A percentile compares a stretch with the other conserved stretches of the same genome.
These are phyloP conservation scores for Boletus holoroseus DNA, from an alignment of 1,284 basidiomycete species.

Conservation along the genomic window DNA sequence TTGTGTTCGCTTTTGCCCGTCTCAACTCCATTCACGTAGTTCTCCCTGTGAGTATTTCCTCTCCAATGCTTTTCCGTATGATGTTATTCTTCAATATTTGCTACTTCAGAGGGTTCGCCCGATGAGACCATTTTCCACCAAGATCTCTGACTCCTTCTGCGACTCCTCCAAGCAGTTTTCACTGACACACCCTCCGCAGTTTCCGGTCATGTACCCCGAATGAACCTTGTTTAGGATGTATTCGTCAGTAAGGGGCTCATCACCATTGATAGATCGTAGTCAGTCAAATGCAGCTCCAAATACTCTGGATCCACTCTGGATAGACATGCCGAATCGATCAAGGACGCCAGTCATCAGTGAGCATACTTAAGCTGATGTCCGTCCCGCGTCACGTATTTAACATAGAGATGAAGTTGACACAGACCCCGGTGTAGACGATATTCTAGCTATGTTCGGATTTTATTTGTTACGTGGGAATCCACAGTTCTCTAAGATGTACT, in stretches of 20 bases:
- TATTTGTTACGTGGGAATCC: neutral
- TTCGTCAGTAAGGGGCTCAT: neutral
- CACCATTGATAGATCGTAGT: neutral
- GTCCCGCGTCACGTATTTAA: constrained; percentile 1
- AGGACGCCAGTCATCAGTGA: constrained; percentile 55
- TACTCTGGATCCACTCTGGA: neutral
- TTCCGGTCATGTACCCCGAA: neutral
- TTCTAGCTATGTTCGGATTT: constrained; percentile 56
- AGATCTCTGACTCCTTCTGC: constrained; percentile 63
- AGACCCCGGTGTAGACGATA: constrained; percentile 91
- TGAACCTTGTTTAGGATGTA: neutral
- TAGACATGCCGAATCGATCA: constrained; percentile 9
- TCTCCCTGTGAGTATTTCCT: constrained; percentile 20
- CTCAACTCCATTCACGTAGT: neutral
- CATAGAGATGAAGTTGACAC: constrained; percentile 55
- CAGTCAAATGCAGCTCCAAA: neutral
- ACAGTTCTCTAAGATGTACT: constrained; percentile 13
- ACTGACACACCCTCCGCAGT: constrained; percentile 15
- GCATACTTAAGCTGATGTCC: constrained; percentile 20
- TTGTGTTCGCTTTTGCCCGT: neutral
- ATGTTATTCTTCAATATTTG: constrained; percentile 67
- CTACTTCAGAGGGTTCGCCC: constrained; percentile 75
- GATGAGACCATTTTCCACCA: constrained; percentile 75
- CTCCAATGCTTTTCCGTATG: constrained; percentile 29
- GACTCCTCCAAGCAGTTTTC: neutral